Evolutionary conservation across 1,139 yeast species (phyloP).

Genomic region (Saccharomyces hybrid): DNA sequence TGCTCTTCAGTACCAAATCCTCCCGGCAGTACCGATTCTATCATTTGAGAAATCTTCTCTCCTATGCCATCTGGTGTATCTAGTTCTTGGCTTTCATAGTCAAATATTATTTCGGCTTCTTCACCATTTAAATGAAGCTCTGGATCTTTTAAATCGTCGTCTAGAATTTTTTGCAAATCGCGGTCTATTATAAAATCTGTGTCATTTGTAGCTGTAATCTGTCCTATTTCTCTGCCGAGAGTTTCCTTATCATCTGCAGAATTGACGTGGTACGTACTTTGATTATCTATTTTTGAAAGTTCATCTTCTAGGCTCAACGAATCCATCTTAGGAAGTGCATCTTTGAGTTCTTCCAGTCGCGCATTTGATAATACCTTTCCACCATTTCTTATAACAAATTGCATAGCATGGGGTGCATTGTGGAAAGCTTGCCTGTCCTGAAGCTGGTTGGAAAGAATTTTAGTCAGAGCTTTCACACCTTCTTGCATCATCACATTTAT

Average conservation of each 20-base stretch:
- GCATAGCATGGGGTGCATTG: constrained; percentile 20
- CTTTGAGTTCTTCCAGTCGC: background rate
- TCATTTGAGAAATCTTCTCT: constrained; percentile 27
- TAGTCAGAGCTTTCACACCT: constrained; percentile 30
- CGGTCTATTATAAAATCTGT: constrained; percentile 2
- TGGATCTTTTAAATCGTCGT: constrained; percentile 18
- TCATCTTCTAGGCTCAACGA: constrained; percentile 7
- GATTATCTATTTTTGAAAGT: constrained; percentile 11
- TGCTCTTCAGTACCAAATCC: constrained; percentile 23
- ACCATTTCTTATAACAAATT: constrained; percentile 20
- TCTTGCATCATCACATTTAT: constrained; percentile 31
- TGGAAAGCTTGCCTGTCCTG: constrained; percentile 23
- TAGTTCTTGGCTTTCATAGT: constrained; percentile 25
- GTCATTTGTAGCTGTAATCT: background rate
- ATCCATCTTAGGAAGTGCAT: background rate
- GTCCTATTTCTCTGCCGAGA: background rate
- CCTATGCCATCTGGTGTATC: constrained; percentile 27
- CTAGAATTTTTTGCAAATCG: constrained; percentile 6
- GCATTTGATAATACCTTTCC: background rate
- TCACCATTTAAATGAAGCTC: constrained; percentile 23
- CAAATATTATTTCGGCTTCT: constrained; percentile 29
- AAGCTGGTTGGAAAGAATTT: constrained; percentile 24
- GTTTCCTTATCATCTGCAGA: background rate
- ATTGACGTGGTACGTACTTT: constrained; percentile 10
- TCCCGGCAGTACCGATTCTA: constrained; percentile 26